These are phyloP conservation scores for Hebeloma cylindrosporum DNA, from an alignment of 768 basidiomycete species.

Conservation along the genomic window DNA sequence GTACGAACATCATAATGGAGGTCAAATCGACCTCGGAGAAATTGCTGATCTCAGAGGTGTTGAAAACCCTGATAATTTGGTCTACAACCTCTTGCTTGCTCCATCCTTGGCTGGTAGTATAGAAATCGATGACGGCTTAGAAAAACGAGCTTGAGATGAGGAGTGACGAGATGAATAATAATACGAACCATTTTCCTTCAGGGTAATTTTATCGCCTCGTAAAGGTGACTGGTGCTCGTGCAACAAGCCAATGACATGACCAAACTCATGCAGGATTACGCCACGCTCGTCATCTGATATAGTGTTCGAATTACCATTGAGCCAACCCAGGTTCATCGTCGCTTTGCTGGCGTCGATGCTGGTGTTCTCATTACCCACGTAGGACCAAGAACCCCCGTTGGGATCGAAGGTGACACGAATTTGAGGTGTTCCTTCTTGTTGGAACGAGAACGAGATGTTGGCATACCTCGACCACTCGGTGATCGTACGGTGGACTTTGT, in stretches of 20 bases:
- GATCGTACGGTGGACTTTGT: slow-evolving; percentile 14
- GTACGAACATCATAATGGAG: slow-evolving; percentile 21
- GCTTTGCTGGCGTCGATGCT: neutral
- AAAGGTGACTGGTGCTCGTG: slow-evolving; percentile 20
- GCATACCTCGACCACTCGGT: slow-evolving; percentile 19
- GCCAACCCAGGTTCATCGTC: slow-evolving; percentile 20
- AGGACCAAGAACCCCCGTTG: slow-evolving; percentile 15
- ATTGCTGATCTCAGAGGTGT: slow-evolving; percentile 12
- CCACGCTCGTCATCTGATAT: slow-evolving; percentile 9
- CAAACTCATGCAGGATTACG: slow-evolving; percentile 22
- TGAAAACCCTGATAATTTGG: slow-evolving; percentile 17
- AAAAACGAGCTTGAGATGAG: neutral
- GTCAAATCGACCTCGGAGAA: slow-evolving; percentile 15
- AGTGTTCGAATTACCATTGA: neutral
- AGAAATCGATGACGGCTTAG: slow-evolving; percentile 12
- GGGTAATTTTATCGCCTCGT: slow-evolving; percentile 12
- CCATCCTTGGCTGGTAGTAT: slow-evolving; percentile 15
- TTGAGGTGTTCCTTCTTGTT: neutral
- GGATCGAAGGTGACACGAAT: slow-evolving; percentile 14
- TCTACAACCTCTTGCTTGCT: neutral
- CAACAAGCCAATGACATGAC: slow-evolving; percentile 17
- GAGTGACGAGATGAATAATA: neutral
- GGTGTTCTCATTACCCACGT: slow-evolving; percentile 13
- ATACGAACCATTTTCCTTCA: slow-evolving; percentile 13
- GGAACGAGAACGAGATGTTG: slow-evolving; percentile 14